Percentiles rank a stretch among this genome's conserved stretches.
Evolutionary conservation across 2,329 filamentous ascomycete genomes (phyloP).

Genomic region (Aureobasidium sp.): DNA sequence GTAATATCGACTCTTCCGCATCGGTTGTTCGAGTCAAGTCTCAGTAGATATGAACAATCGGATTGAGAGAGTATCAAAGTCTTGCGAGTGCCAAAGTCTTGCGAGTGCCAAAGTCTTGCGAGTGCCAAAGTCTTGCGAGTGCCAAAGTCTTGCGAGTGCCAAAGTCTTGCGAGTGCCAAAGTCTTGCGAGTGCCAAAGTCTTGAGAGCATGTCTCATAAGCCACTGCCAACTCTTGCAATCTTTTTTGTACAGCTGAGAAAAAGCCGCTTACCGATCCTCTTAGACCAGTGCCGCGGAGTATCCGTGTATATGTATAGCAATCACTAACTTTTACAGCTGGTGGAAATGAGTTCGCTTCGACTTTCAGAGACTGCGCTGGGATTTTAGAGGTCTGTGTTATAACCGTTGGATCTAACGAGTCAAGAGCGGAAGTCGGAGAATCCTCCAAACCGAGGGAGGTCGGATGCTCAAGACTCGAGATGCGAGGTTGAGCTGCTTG

Average conservation of each 20-base stretch:
- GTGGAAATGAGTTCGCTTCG: constrained; percentile 1
- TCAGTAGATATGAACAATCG: no score
- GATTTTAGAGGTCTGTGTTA: not conserved
- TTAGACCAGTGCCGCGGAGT: not conserved
- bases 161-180: no score
- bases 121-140: no score
- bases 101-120: no score
- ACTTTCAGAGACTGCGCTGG: not conserved
- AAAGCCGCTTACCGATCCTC: not conserved
- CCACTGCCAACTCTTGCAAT: not conserved
- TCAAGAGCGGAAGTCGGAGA: not conserved
- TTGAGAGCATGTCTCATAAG: not conserved
- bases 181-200: no score
- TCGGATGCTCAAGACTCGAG: not conserved
- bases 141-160: no score
- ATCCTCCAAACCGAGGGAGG: not conserved
- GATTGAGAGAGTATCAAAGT: no score
- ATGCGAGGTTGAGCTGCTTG: not conserved
- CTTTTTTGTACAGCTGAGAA: not conserved
- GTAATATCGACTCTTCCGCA: no score
- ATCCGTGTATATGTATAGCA: not conserved
- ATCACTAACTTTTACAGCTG: not conserved
- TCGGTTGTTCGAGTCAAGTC: not conserved
- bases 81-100: no score
- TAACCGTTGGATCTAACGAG: not conserved